A percentile compares a stretch with the other conserved stretches of the same genome.
Evolutionary conservation across 2,329 filamentous ascomycete species (phyloP).

Genomic region (Sclerotinia borealis): DNA sequence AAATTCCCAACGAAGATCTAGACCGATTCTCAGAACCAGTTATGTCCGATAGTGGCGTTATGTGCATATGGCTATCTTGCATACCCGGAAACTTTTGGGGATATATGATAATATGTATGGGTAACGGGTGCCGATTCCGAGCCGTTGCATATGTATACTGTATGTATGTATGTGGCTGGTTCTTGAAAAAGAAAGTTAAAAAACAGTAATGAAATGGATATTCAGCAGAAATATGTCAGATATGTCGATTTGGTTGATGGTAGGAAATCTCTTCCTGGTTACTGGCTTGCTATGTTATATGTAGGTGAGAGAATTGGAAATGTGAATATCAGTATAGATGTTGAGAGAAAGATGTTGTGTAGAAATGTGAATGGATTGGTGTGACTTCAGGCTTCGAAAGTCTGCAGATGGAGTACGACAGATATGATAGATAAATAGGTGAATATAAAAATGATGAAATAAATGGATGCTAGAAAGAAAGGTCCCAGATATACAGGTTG

Average conservation of each 20-base stretch:
- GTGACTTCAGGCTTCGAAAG: background rate
- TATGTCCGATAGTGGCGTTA: background rate
- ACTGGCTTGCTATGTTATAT: too few relatives aligned
- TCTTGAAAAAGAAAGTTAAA: background rate
- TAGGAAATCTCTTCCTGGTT: background rate
- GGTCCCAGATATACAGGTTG: background rate
- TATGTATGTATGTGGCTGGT: background rate
- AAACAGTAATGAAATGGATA: too few relatives aligned
- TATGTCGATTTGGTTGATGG: too few relatives aligned
- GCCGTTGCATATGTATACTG: conserved; percentile 4
- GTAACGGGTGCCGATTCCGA: conserved; percentile 4
- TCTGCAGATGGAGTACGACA: conserved; percentile 1
- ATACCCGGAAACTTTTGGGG: background rate
- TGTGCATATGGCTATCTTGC: background rate
- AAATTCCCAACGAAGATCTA: background rate
- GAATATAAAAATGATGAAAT: background rate
- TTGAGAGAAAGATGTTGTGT: background rate
- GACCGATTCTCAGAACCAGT: background rate
- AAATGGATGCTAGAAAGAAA: background rate
- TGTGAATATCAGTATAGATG: background rate
- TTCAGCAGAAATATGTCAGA: too few relatives aligned
- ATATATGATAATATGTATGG: background rate
- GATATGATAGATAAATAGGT: background rate
- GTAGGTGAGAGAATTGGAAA: background rate
- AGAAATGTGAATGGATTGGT: background rate